Base-by-base conservation (phyloP, 208 protist species). In the Polymyxa betae region DNA sequence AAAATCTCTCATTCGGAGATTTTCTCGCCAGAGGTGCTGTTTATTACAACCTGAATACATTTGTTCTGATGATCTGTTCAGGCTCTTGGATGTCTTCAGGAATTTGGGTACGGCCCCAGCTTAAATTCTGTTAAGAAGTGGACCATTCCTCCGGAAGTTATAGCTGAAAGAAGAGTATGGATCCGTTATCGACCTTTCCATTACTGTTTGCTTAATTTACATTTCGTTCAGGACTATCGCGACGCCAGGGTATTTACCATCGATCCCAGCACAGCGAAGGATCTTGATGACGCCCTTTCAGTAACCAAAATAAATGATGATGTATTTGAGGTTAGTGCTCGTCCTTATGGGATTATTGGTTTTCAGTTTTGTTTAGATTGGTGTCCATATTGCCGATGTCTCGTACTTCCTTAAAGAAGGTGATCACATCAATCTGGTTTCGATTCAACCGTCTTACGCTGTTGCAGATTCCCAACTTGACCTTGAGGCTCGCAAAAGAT, bases 321-420 rank as follows among this genome's bases (percentile, higher is more conserved):
- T 40, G 20, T 12, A 29, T 87, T 88, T 90, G 88, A 82, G 44
- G 77, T 88, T 24, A 10, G 77, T 49, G 10, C 20, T 32, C 32
- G 77, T 16, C 16, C 54, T 29, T 16, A 66, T 16, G 54, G 20
- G 54, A 66, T 29, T 16, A 66, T 16, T 29, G 20, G 54, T 66
- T 66, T 32, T 32, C 29, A 16, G 16, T 43, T 10, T 38, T 20
- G n/a, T 38, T 40, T 77, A 90, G 87, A 88, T 91, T 66, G 96
- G 96, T 77, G 96, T 97, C 40, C 96, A 97, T 92, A 97, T 97
- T 92, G 96, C 96, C 1, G 96, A 97, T 91, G 96, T 98, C 0
- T 93, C 93, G 44, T 94, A 96, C 92, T 97, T 97, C 92, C 95
- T 97, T 0, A 45, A 49, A 29, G 49, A 90, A 0, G 87, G 93